These are phyloP conservation scores for Cetradonia linearis DNA, from an alignment of 495 filamentous ascomycete genomes.

Conservation along the genomic window DNA sequence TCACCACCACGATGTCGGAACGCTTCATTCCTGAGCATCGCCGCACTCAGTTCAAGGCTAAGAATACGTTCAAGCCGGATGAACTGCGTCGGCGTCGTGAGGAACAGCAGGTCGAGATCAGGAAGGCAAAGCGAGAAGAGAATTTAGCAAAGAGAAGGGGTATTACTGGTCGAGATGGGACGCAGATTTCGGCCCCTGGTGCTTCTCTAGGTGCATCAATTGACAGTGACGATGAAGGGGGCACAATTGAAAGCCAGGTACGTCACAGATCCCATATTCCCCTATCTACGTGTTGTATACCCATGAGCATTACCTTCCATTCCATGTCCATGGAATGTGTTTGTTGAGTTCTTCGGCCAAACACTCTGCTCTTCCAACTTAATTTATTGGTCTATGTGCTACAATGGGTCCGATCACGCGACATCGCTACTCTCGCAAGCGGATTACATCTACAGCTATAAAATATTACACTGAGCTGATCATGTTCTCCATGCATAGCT, in stretches of 20 bases:
- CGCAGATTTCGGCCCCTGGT: constrained; percentile 56
- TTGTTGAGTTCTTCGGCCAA: background rate
- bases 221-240: constrained; percentile 95
- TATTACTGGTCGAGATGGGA: constrained; percentile 64
- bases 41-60: constrained; percentile 97
- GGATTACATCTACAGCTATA: background rate
- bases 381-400: background rate
- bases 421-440: background rate
- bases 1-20: constrained; percentile 61
- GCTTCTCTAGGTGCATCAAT: constrained; percentile 75
- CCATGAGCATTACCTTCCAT: background rate
- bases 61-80: constrained; percentile 95
- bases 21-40: constrained; percentile 99
- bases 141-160: constrained; percentile 96
- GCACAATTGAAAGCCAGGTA: constrained; percentile 93
- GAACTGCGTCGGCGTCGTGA: constrained; percentile 97
- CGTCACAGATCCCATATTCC: constrained; percentile 29
- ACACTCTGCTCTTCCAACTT: background rate
- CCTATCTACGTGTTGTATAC: background rate
- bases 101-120: constrained; percentile 97
- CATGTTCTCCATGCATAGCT: constrained; percentile 48
- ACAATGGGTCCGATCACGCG: background rate
- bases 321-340: background rate
- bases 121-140: constrained; percentile 96
- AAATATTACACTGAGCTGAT: constrained; percentile 20